Conservation (phyloP, 352 stramenopile species). For the Phytophthora constricta region DNA sequence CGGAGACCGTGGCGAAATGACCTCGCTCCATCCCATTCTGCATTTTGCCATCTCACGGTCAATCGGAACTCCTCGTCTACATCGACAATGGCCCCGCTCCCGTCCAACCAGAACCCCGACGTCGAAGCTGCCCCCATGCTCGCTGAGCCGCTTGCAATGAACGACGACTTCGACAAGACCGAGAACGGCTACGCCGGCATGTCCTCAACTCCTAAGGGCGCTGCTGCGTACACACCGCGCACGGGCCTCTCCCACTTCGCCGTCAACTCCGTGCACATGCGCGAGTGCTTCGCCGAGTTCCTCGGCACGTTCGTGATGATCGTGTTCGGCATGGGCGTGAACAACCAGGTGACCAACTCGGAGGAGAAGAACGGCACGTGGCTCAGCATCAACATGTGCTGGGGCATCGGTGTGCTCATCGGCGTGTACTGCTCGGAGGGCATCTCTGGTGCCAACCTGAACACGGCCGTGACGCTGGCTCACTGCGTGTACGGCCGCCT, state of each 20-base stretch:
- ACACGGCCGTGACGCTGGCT: neutral
- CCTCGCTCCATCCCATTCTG: constrained; percentile 18
- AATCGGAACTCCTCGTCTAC: neutral
- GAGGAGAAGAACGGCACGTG: constrained; percentile 50
- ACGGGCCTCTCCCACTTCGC: constrained; percentile 43
- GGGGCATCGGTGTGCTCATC: neutral
- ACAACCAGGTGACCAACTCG: constrained; percentile 53
- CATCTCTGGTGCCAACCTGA: neutral
- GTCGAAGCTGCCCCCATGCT: constrained; percentile 10
- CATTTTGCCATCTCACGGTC: constrained; percentile 16
- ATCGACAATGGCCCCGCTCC: constrained; percentile 16
- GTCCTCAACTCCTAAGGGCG: constrained; percentile 7
- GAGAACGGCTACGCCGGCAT: constrained; percentile 15
- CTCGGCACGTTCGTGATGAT: constrained; percentile 58
- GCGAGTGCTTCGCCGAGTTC: constrained; percentile 49
- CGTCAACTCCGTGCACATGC: constrained; percentile 26
- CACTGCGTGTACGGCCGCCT: neutral
- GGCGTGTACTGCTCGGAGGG: neutral
- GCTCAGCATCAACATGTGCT: constrained; percentile 48
- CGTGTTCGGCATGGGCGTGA: constrained; percentile 56
- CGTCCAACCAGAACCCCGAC: constrained; percentile 19
- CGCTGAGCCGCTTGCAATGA: constrained; percentile 14
- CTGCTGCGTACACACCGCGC: constrained; percentile 24
- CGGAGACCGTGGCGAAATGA: neutral
- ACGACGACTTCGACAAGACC: constrained; percentile 18